Conservation (phyloP, 78 protist species). For the Dictyostelium purpureum region DNA sequence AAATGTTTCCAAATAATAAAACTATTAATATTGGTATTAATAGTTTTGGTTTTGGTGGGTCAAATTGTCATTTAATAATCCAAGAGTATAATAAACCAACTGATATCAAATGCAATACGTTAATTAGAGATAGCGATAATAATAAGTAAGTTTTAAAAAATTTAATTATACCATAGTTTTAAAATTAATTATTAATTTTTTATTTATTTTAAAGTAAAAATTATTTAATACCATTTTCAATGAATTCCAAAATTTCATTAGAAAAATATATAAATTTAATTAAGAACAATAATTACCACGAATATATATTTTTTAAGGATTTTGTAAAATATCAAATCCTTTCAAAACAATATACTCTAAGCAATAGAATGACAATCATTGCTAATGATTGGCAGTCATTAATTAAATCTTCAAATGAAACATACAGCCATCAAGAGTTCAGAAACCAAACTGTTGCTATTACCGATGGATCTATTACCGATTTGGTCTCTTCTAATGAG, state of each 20-base stretch:
- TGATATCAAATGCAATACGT: background rate
- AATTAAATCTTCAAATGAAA: background rate
- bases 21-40: conserved; percentile 72
- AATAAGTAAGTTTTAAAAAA: background rate
- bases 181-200: background rate
- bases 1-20: conserved; percentile 11
- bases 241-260: conserved; percentile 25
- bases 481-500: too few species aligned
- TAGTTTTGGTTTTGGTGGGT: conserved; percentile 91
- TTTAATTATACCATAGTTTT: background rate
- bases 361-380: conserved; percentile 2
- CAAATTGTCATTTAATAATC: conserved; percentile 83
- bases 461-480: too few species aligned
- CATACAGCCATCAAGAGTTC: background rate
- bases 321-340: conserved; percentile 25
- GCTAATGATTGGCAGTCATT: conserved; percentile 44
- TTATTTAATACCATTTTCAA: conserved; percentile 40
- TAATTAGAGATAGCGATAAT: background rate
- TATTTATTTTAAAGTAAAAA: background rate
- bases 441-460: background rate
- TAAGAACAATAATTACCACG: background rate
- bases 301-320: background rate
- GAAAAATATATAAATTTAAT: conserved; percentile 14
- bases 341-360: background rate
- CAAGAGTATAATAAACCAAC: conserved; percentile 22